Percentiles rank a stretch among this genome's conserved stretches.
Conservation (phyloP, 2,329 filamentous ascomycete species). For the Fusarium bactridioides region DNA sequence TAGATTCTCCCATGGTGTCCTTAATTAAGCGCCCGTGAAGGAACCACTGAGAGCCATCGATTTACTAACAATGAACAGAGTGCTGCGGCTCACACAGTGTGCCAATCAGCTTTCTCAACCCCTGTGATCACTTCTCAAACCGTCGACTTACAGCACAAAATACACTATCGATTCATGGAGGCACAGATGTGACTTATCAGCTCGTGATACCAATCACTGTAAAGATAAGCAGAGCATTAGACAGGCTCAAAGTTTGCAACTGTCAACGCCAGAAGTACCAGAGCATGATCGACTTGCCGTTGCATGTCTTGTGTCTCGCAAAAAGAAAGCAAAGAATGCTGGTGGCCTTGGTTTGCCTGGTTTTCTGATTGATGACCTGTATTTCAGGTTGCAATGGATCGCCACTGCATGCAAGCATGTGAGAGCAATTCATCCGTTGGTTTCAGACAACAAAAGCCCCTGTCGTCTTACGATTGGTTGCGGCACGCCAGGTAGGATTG, state of each 20-base stretch:
- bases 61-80: background rate
- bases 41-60: background rate
- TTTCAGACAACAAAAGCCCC: slow-evolving; percentile 17
- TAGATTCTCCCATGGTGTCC: background rate
- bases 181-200: slow-evolving; percentile 6
- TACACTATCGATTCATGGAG: slow-evolving; percentile 2
- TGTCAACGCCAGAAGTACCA: background rate
- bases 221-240: background rate
- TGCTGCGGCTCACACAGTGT: background rate
- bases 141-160: slow-evolving; percentile 26
- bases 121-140: slow-evolving; percentile 29
- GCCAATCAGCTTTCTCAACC: slow-evolving; percentile 15
- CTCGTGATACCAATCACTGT: background rate
- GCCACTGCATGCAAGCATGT: slow-evolving; percentile 25
- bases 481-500: slow-evolving; percentile 12
- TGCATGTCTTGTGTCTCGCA: background rate
- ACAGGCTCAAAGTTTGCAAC: background rate
- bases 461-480: slow-evolving; percentile 19
- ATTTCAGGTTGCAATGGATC: slow-evolving; percentile 12
- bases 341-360: background rate
- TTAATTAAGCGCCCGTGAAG: background rate
- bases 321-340: slow-evolving; percentile 18
- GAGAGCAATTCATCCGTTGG: slow-evolving; percentile 14
- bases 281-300: background rate
- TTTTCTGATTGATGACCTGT: background rate